A percentile compares a stretch with the other conserved stretches of the same genome.
These are phyloP conservation scores for Schrenkiella parvula DNA, from an alignment of 345 rosid genomes.

Conservation along the genomic window DNA sequence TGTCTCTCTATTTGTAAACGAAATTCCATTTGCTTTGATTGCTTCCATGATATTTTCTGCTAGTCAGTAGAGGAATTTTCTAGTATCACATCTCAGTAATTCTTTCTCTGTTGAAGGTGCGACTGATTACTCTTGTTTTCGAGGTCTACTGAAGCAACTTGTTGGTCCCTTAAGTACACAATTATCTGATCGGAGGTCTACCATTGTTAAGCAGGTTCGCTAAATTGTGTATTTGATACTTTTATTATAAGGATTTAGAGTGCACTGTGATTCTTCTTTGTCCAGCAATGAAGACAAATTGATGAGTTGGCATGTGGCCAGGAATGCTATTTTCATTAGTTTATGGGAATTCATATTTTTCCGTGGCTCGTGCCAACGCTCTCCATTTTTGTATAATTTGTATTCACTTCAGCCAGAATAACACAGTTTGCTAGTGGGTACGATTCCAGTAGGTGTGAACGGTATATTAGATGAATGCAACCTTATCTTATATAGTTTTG, in stretches of 20 bases:
- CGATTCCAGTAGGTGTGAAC: neutral
- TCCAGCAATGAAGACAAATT: slow-evolving; percentile 12
- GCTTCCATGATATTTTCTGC: slow-evolving; percentile 5
- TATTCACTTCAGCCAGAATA: slow-evolving; percentile 9
- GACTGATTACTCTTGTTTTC: slow-evolving; percentile 72
- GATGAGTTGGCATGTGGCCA: neutral
- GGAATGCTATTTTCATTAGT: slow-evolving; percentile 1
- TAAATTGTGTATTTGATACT: neutral
- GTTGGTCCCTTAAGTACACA: slow-evolving; percentile 80
- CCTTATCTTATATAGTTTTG: slow-evolving; percentile 9
- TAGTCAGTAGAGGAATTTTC: slow-evolving; percentile 2
- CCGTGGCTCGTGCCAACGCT: neutral
- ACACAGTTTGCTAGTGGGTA: neutral
- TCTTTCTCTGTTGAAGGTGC: slow-evolving; percentile 60
- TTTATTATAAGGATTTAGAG: neutral
- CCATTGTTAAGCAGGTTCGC: slow-evolving; percentile 89
- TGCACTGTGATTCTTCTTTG: neutral
- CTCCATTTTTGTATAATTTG: neutral
- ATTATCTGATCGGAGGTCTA: slow-evolving; percentile 92
- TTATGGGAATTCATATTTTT: neutral
- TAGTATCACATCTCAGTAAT: slow-evolving; percentile 5
- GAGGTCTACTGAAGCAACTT: slow-evolving; percentile 92
- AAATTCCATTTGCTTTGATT: slow-evolving; percentile 11
- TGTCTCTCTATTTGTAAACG: neutral
- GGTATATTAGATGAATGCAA: neutral